A percentile compares a stretch with the other conserved stretches of the same genome.
phyloP scores from a whole-genome alignment of 164 flowering plant species.

The Stephania cephalantha region DNA sequence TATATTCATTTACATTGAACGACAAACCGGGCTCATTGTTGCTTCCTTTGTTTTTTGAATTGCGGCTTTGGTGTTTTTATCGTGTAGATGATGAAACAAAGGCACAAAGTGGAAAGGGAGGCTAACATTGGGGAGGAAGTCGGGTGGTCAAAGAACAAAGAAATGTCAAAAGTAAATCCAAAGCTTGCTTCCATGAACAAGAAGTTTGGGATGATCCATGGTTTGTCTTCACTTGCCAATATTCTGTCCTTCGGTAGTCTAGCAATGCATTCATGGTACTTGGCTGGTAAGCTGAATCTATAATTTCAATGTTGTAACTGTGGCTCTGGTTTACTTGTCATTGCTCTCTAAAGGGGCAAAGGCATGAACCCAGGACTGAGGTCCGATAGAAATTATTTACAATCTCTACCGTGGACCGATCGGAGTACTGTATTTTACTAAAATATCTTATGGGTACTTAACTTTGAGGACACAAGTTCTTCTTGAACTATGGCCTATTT shows the following conservation, averaged over 20 bases:
- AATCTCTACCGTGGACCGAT: not conserved
- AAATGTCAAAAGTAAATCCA: slow-evolving; percentile 74
- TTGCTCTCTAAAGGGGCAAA: not conserved
- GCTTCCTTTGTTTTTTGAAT: not conserved
- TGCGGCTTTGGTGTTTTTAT: slow-evolving; percentile 3
- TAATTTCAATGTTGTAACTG: slow-evolving; percentile 17
- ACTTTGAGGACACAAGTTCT: not conserved
- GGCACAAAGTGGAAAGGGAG: slow-evolving; percentile 96
- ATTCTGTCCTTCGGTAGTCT: slow-evolving; percentile 87
- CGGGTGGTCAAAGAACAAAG: slow-evolving; percentile 86
- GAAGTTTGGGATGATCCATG: slow-evolving; percentile 99
- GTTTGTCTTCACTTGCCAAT: slow-evolving; percentile 89
- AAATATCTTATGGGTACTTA: not conserved
- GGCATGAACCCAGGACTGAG: not conserved
- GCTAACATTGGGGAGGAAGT: slow-evolving; percentile 80
- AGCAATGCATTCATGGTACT: slow-evolving; percentile 94
- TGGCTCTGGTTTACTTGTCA: not conserved
- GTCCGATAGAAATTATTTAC: too few species aligned
- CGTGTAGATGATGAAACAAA: slow-evolving; percentile 87
- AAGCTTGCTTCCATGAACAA: slow-evolving; percentile 95
- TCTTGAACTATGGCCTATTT: not conserved
- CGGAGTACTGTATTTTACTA: not conserved
- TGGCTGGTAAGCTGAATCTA: slow-evolving; percentile 77
- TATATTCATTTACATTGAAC: too few species aligned
- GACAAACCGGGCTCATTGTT: not conserved